Evolutionary conservation across 176 grass and related monocot genomes (phyloP), one percentile per base, ranked within the genome.

Genomic region (Dendrocalamus sinicus): DNA sequence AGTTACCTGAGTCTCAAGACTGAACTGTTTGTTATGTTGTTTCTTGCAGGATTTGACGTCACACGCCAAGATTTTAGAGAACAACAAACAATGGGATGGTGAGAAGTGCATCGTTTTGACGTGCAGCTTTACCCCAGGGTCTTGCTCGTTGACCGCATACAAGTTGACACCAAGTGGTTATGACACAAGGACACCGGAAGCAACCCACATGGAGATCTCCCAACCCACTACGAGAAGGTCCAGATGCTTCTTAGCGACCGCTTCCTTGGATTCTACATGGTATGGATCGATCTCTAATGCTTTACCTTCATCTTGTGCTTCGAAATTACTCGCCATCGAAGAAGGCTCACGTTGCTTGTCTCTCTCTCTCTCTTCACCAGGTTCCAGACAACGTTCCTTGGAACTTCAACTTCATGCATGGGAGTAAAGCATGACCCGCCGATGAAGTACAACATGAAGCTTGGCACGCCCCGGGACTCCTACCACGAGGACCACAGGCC

Each of bases 361-460:
- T n/a, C n/a, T n/a, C 48, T 61, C 70, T 70, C 0, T 50, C 3
- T 81, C 45, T 37, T 60, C 46, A 46, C 68, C 88, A 99, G 96
- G 82, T 94, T 61, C 96, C 96, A 1, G 96, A 96, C 54, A 99
- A 94, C 37, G 88, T 66, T 37, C 93, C 96, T 0, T 99, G 96
- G 96, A 99, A 99, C 77, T 99, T 86, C 88, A 99, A 99, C 72
- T 99, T 99, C 89, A 99, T 99, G 96, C 89, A 99, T 99, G 96
- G 96, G 96, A 83, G 96, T 99, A 1, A 96, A 99, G 86, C 96
- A 96, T 3, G 94, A 94, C 16, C 90, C 90, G 0, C 90, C 57
- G 81, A 99, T 96, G 93, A 94, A 89, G 83, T 96, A 99, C 43
- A 91, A 76, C 15, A 86, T 92, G 76, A 96, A 99, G 92, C 86